Percentiles rank a stretch among this genome's conserved stretches.
phyloP scores from a whole-genome alignment of 2,329 filamentous ascomycete species.

The Fusarium begoniae region DNA sequence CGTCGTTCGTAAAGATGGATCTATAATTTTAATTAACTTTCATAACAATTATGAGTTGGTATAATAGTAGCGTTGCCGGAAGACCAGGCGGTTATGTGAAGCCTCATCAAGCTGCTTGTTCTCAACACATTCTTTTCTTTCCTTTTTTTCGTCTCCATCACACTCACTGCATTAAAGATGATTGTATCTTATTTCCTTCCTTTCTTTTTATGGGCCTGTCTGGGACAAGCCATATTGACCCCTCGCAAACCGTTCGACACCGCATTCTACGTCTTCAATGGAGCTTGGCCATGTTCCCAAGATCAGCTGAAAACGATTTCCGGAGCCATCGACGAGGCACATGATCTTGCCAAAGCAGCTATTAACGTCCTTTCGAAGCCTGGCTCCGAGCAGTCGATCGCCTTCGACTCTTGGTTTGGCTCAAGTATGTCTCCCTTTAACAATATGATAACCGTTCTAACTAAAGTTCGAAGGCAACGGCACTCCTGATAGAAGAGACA shows the following conservation, averaged over 20 bases:
- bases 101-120: background rate
- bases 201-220: background rate
- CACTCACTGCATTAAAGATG: background rate
- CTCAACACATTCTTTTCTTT: background rate
- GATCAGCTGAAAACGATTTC: background rate
- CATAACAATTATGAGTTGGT: background rate
- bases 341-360: background rate
- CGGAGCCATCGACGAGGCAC: background rate
- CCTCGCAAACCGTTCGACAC: background rate
- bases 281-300: background rate
- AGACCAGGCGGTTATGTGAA: background rate
- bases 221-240: background rate
- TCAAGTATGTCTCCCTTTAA: background rate
- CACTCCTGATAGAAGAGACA: background rate
- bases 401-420: background rate
- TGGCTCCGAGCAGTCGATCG: background rate
- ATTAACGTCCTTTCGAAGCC: background rate
- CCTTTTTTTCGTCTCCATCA: background rate
- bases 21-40: background rate
- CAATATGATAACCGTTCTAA: background rate
- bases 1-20: background rate
- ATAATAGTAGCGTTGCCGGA: background rate
- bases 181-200: background rate
- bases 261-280: background rate
- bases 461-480: fast-evolving